Base-by-base conservation (phyloP, 345 rosid species). In the Mangifera indica region DNA sequence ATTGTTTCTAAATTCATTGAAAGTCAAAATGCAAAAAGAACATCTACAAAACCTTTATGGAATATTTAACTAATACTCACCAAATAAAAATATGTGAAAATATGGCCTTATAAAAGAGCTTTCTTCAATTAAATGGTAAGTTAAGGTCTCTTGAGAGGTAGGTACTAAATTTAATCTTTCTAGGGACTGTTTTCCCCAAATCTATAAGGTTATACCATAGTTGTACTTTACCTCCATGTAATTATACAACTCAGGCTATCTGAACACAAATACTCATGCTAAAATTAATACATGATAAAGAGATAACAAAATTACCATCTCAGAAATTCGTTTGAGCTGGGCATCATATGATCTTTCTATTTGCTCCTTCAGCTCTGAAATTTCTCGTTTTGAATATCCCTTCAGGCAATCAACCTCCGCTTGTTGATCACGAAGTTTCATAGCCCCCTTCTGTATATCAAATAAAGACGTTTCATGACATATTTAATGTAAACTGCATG, bases 301-400 rank as follows among this genome's bases (percentile, higher is more conserved):
- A 12, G 3, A 7, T 14, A n/a, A 5, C 5, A 57, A 21, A 37
- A 51, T 51, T 87, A 89, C 94, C 88, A 86, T 84, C 66, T 88
- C 91, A 4, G 90, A 87, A 71, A 87, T 88, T 63, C 88, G 88
- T 77, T 70, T 72, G 77, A 92, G 85, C 78, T 89, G 93, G 32
- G 62, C 76, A 25, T 87, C 97, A 79, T 94, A 84, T 11, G 92
- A 73, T 59, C 44, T 69, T 10, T 86, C 81, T 56, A 94, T 83
- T 70, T 88, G 89, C 79, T 82, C 90, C 84, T 86, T 83, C 57
- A 92, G 74, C 82, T 80, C 80, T 24, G 79, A 75, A 69, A 88
- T 84, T 80, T 90, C 89, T 57, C 59, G 71, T 70, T 83, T 75
- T 51, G 97, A 76, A 78, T 81, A 82, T 37, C 96, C 96, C 76